Evolutionary conservation across 2,329 filamentous ascomycete genomes (phyloP), one percentile per base, ranked within the genome.

Genomic region (Aspergillus aculeatinus): DNA sequence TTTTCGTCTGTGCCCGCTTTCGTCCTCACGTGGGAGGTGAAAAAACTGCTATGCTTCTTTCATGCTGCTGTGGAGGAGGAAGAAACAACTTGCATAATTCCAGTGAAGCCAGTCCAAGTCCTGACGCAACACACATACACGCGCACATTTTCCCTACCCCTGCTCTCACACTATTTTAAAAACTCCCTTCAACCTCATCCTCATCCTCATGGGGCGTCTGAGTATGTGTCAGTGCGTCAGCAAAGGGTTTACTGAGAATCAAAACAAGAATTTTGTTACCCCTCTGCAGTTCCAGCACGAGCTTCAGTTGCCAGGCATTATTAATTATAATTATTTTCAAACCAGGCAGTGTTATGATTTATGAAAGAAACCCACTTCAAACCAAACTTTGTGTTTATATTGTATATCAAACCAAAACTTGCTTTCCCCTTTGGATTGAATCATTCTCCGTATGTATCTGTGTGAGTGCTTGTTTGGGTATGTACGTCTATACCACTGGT

Each of bases 271-370:
- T 48, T 35, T 29, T 42, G 44, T 35, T 2, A 23, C 25, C 3
- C 25, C 4, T 23, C 9, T 65, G 60, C 63, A 35, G 57, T 55
- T 58, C 61, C 31, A 60, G 48, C 61, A 59, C 21, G 31, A 59
- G 51, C 39, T 61, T 44, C 39, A 9, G n/a, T 16, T 9, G 16
- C 39, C 39, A 3, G 16, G 39, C 16, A 65, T 65, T 62, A 39
- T 65, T 67, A 66, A 59, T 61, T 55, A 49, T 66, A 66, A 66
- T 63, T 44, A 44, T 7, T n/a, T 9, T 44, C 12, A 12, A 44
- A 44, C 39, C 60, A 58, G 63, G 59, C 63, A 66, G 64, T 58
- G 54, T 65, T 63, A 66, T 65, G 64, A 66, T 61, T 66, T 60
- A 66, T 65, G 64, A 66, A 63, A 55, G 48, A n/a, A 44, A 44